Base-by-base conservation (phyloP, 1,284 basidiomycete genomes). In the Apiotrichum veenhuisii region DNA sequence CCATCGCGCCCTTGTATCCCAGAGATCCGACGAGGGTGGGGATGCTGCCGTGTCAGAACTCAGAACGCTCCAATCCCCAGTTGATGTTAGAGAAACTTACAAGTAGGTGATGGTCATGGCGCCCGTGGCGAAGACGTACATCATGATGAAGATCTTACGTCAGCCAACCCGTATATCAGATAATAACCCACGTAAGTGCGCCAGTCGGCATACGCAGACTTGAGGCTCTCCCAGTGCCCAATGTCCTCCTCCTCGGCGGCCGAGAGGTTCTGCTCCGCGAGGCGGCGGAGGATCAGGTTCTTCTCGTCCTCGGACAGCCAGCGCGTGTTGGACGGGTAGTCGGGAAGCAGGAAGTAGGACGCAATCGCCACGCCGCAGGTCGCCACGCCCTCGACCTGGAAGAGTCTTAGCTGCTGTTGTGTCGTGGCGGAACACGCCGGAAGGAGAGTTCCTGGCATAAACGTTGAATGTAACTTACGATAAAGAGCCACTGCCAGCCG, bases 81-180 rank as follows among this genome's bases (percentile, higher is more conserved):
- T 12, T 7, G 5, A 5, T 30, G 30, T 5, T 30, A 30, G 5
- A 30, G 7, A 30, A 30, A 30, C 40, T 42, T 22, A 42, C 40
- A 76, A 76, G 65, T 76, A 76, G 40, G 69, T 67, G 46, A 76
- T 75, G 22, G 71, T 74, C 58, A 70, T 68, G 25, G 70, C 60
- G 34, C 74, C 72, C 12, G 72, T 73, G 18, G 67, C 60, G 30
- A 73, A 61, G 56, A 69, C 70, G 58, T 68, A 72, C 61, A 74
- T 67, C 58, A 73, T 56, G 43, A 67, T 56, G 44, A 73, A 71
- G 17, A 65, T 53, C 56, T 53, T 40, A 5, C 2, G 27, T 42
- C 9, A 48, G 52, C 26, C n/a, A 18, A n/a, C 22, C 4, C 8
- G 25, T 44, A 11, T 20, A 26, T 5, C 42, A 30, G n/a, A 22